phyloP scores from a whole-genome alignment of 2,329 filamentous ascomycete species.

The Arthrobotrys pseudoclavata region DNA sequence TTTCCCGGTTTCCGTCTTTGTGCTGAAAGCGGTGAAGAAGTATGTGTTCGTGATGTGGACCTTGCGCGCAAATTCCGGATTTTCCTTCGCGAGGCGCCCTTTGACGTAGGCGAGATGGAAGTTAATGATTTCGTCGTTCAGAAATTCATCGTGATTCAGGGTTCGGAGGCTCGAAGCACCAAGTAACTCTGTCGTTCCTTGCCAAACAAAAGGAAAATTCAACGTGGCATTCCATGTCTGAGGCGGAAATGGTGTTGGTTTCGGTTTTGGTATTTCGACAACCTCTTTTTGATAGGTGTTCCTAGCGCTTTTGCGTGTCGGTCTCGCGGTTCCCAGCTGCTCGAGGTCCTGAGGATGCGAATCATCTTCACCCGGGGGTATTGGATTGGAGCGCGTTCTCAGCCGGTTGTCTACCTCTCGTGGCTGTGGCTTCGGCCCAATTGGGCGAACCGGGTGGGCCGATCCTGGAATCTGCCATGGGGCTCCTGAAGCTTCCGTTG shows the following conservation, averaged over 20 bases:
- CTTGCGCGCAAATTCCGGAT: slow-evolving; percentile 73
- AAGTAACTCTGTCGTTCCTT: slow-evolving; percentile 75
- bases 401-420: slow-evolving; percentile 16
- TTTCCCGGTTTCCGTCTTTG: slow-evolving; percentile 63
- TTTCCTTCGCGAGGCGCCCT: slow-evolving; percentile 71
- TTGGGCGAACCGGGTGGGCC: neutral
- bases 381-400: neutral
- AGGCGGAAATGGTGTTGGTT: slow-evolving; percentile 31
- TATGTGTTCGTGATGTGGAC: slow-evolving; percentile 94
- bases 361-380: slow-evolving; percentile 66
- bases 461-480: neutral
- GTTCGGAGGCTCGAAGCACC: slow-evolving; percentile 80
- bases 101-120: slow-evolving; percentile 78
- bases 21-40: slow-evolving; percentile 83
- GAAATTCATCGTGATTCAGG: slow-evolving; percentile 84
- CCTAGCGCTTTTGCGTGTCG: slow-evolving; percentile 17
- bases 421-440: neutral
- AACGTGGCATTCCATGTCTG: slow-evolving; percentile 34
- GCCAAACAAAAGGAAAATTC: slow-evolving; percentile 63
- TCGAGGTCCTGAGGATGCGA: slow-evolving; percentile 63
- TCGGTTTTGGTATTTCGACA: slow-evolving; percentile 14
- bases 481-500: neutral
- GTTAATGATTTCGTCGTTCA: slow-evolving; percentile 92
- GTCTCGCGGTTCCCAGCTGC: neutral
- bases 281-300: slow-evolving; percentile 2